A percentile compares a stretch with the other conserved stretches of the same genome.
These are phyloP conservation scores for Rhododendron ferrugineum DNA, from an alignment of 148 eudicot species.

Conservation along the genomic window DNA sequence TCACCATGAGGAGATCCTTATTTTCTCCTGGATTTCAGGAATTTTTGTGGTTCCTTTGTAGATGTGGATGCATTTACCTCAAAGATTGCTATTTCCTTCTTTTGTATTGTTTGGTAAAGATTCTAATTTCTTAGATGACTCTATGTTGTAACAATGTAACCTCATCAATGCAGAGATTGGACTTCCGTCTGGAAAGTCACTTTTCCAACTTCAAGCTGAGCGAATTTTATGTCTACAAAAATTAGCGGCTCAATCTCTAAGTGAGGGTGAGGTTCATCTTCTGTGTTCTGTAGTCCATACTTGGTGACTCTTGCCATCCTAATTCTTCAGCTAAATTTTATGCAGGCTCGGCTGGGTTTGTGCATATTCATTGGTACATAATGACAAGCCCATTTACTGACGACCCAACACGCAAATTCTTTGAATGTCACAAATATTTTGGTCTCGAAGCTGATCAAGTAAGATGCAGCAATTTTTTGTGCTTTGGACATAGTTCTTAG, in stretches of 20 bases:
- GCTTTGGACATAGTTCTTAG: not conserved
- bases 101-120: not conserved
- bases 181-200: slow-evolving; percentile 97
- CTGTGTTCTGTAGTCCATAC: not conserved
- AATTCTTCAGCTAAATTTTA: slow-evolving; percentile 18
- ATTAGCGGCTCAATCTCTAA: slow-evolving; percentile 68
- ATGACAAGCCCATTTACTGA: slow-evolving; percentile 99
- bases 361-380: slow-evolving; percentile 90
- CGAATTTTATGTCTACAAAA: slow-evolving; percentile 77
- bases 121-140: slow-evolving; percentile 4
- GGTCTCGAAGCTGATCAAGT: slow-evolving; percentile 97
- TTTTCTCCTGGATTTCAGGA: not conserved
- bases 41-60: not conserved
- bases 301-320: slow-evolving; percentile 9
- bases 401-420: slow-evolving; percentile 73
- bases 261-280: slow-evolving; percentile 57
- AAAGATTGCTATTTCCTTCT: not conserved
- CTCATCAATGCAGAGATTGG: slow-evolving; percentile 65
- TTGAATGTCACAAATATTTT: slow-evolving; percentile 74
- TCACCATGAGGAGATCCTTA: not conserved
- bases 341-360: slow-evolving; percentile 47
- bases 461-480: slow-evolving; percentile 13
- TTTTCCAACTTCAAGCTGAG: slow-evolving; percentile 98
- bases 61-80: not conserved
- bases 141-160: not conserved